Evolutionary conservation across 2,329 filamentous ascomycete genomes (phyloP), one percentile per base, ranked within the genome.

Genomic region (Calycina herbarum): DNA sequence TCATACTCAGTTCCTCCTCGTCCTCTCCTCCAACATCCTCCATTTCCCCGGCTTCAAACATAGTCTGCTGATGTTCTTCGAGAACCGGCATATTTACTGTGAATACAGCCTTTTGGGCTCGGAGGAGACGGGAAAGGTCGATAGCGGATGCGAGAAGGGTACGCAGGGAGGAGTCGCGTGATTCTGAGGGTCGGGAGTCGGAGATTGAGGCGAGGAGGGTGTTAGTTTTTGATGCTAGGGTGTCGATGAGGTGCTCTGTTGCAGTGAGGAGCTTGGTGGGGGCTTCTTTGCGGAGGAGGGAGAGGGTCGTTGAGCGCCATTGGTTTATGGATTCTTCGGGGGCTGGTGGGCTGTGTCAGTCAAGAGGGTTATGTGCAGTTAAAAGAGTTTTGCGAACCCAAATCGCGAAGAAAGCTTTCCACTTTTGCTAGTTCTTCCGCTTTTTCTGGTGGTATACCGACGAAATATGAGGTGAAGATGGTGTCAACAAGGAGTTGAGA

Each of bases 281-380:
- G 5, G 82, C 79, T 66, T 85, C 84, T 71, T 85, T 85, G 63
- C 82, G 82, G 61, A 90, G 76, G 56, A 88, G 80, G 31, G 84
- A 81, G 51, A 90, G 80, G 1, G 88, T 90, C n/a, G 82, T 80
- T 5, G 87, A 85, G 48, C 88, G 85, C 88, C 88, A 90, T 73
- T 87, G 84, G 73, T 89, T 89, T 67, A 88, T 81, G 35, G 82
- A 79, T 67, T 85, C 82, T 57, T 79, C 78, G 5, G 83, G 80
- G 59, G 78, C 80, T 78, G 35, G 15, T 75, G 73, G 76, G 64
- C 27, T 8, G 56, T 65, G 11, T 69, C 38, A 59, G 59, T n/a
- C 61, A 62, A 29, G 56, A 17, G 15, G 33, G 33, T n/a, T 31
- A 29, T 15, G 54, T 31, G 27, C 15, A 11, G 17, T 24, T 29